Evolutionary conservation across 129 eudicot species (phyloP), one percentile per base, ranked within the genome.

Genomic region (Lonicera japonica): DNA sequence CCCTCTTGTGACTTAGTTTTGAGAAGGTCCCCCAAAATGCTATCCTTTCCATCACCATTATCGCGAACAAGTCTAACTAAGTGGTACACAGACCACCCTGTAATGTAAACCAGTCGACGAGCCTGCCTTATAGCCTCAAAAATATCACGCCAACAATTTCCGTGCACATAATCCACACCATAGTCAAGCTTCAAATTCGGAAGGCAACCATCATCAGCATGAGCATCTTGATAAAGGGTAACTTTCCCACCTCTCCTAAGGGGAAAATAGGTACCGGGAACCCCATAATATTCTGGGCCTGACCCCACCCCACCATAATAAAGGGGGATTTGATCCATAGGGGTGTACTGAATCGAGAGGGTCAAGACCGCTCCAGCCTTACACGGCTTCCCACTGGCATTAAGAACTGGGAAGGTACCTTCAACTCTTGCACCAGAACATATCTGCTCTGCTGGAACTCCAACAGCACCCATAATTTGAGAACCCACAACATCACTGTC

Each of bases 61-160:
- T 82, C 86, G 4, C 98, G 86, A 52, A 92, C 88, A 36, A 92
- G 96, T 60, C 69, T 77, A 66, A 92, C 82, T 40, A 70, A 60
- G 66, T 87, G 98, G 64, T 66, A 83, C 19, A 94, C 86, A 21
- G 99, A 94, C 99, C 99, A 94, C 25, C 99, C 99, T 0, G 95
- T 78, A 45, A 94, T 83, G 64, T 94, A 94, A 64, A 94, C 65
- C 63, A 88, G 63, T 1, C 79, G 74, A 6, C 85, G 95, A 38
- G 99, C 96, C 60, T 79, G 81, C 69, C 69, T 56, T 22, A 88
- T 85, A 10, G 99, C 96, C 55, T 74, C 72, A 73, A 69, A 82
- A 21, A 94, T 88, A 73, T 94, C 99, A 4, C 63, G 74, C 99
- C 99, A 94, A 43, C 99, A 94, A 46, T 79, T 82, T 25, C 82